Percentiles rank a stretch among this genome's conserved stretches.
phyloP scores from a whole-genome alignment of 805 yeast species.

The Ogataea nakhonphanomensis region DNA sequence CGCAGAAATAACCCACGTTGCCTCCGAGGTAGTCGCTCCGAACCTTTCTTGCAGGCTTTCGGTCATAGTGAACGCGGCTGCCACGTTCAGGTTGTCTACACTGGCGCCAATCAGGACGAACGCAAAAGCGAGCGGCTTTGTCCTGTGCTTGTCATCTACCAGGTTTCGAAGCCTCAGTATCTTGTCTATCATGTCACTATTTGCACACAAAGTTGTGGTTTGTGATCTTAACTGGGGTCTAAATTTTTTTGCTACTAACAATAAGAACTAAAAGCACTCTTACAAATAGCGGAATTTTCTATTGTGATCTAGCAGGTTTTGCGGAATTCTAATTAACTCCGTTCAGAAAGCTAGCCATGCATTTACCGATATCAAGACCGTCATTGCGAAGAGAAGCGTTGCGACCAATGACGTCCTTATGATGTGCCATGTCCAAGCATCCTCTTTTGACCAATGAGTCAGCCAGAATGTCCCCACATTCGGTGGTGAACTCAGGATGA shows the following conservation, averaged over 20 bases:
- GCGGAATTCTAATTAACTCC: background rate
- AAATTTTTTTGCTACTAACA: too few relatives aligned
- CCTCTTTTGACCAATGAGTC: slow-evolving; percentile 8
- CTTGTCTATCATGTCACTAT: background rate
- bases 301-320: background rate
- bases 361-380: slow-evolving; percentile 5
- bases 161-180: background rate
- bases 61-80: slow-evolving; percentile 25
- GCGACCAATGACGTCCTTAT: slow-evolving; percentile 4
- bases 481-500: slow-evolving; percentile 75
- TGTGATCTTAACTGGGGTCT: too few relatives aligned
- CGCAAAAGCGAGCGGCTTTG: slow-evolving; percentile 12
- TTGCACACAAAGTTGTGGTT: too few relatives aligned
- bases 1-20: slow-evolving; percentile 40
- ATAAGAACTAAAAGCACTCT: too few relatives aligned
- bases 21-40: slow-evolving; percentile 35
- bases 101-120: slow-evolving; percentile 14
- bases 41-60: slow-evolving; percentile 35
- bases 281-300: too few relatives aligned
- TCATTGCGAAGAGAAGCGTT: slow-evolving; percentile 8
- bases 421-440: slow-evolving; percentile 4
- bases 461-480: slow-evolving; percentile 23
- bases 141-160: background rate
- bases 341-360: slow-evolving; percentile 10
- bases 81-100: slow-evolving; percentile 27